These are phyloP conservation scores for Penicillium glabrum DNA, from an alignment of 2,329 filamentous ascomycete genomes.

Conservation along the genomic window DNA sequence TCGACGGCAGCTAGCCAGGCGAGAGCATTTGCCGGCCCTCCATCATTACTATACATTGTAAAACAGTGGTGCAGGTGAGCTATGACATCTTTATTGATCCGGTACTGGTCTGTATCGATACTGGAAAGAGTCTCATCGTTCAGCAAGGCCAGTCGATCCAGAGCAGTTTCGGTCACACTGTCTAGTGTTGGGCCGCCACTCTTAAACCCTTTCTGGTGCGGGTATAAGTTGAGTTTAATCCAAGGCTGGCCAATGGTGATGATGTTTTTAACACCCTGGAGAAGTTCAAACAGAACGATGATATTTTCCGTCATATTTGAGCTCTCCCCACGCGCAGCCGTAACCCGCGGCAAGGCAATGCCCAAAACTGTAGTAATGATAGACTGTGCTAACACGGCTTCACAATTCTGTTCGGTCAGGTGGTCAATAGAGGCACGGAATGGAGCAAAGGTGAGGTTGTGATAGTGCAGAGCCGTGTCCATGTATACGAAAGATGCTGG, in stretches of 20 bases:
- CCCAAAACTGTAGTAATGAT: constrained; percentile 37
- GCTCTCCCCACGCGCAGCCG: constrained; percentile 27
- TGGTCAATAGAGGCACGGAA: constrained; percentile 36
- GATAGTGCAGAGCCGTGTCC: constrained; percentile 37
- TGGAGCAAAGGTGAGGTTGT: constrained; percentile 35
- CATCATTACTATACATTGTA: constrained; percentile 20
- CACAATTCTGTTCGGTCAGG: constrained; percentile 36
- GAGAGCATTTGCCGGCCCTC: constrained; percentile 32
- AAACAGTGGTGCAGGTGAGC: constrained; percentile 30
- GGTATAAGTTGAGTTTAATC: constrained; percentile 56
- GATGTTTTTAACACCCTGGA: constrained; percentile 38
- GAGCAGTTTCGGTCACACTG: constrained; percentile 24
- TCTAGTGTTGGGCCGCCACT: constrained; percentile 35
- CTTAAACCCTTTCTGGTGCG: constrained; percentile 46
- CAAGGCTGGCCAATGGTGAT: constrained; percentile 31
- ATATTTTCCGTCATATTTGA: constrained; percentile 38
- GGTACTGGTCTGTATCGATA: constrained; percentile 27
- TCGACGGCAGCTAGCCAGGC: constrained; percentile 35
- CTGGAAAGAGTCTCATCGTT: constrained; percentile 30
- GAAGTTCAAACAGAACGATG: constrained; percentile 34
- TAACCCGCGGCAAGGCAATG: constrained; percentile 37
- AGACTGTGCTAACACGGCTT: constrained; percentile 39
- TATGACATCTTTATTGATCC: constrained; percentile 32
- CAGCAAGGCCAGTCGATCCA: constrained; percentile 27
- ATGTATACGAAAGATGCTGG: constrained; percentile 35